Percentiles rank a stretch among this genome's conserved stretches.
Evolutionary conservation across 306 rosid genomes (phyloP).

Genomic region (Spatholobus suberectus): DNA sequence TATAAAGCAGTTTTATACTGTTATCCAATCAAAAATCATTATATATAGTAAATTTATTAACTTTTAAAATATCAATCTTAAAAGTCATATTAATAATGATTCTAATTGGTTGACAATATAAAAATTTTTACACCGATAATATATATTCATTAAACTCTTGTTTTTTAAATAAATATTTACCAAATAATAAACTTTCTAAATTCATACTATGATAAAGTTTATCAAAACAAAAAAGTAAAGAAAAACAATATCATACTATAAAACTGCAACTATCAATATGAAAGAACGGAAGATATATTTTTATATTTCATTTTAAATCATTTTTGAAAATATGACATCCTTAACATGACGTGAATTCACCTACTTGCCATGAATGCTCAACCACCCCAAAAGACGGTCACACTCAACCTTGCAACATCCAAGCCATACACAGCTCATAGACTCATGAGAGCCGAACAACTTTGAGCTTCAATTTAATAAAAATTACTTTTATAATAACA

Average conservation of each 20-base stretch:
- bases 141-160: too few relatives aligned
- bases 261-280: background rate
- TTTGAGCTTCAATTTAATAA: background rate
- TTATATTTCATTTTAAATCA: background rate
- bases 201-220: background rate
- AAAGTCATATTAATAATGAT: too few relatives aligned
- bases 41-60: too few relatives aligned
- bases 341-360: constrained; percentile 30
- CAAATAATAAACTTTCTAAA: background rate
- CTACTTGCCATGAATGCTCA: constrained; percentile 44
- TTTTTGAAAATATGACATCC: constrained; percentile 3
- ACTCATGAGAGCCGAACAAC: background rate
- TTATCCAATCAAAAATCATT: too few relatives aligned
- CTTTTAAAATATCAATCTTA: too few relatives aligned
- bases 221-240: background rate
- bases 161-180: background rate
- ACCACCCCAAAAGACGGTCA: constrained; percentile 38
- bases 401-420: constrained; percentile 10
- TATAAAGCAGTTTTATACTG: too few relatives aligned
- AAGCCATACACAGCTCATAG: constrained; percentile 41
- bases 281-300: background rate
- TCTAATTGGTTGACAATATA: too few relatives aligned
- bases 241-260: background rate
- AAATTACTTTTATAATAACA: background rate
- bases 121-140: too few relatives aligned